Conservation (phyloP, 164 flowering plant species). For the Tetrastigma voinierianum region DNA sequence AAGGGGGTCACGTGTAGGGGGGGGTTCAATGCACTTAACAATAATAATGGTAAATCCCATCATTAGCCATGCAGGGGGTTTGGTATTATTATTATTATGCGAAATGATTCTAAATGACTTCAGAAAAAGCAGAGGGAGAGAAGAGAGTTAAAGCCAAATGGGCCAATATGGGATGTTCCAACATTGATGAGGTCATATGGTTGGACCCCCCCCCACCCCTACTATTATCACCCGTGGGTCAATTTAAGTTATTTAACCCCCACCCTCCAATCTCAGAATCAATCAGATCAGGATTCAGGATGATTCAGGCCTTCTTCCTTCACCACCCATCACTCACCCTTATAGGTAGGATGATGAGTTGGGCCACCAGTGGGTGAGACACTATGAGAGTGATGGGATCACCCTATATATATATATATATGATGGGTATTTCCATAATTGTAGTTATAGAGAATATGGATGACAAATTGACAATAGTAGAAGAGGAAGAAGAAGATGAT, state of each 20-base stretch:
- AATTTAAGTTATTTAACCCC: constrained; percentile 5
- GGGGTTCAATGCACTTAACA: constrained; percentile 35
- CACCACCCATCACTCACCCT: not conserved
- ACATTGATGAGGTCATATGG: constrained; percentile 22
- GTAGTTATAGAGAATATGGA: constrained; percentile 19
- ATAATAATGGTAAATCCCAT: constrained; percentile 34
- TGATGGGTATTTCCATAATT: constrained; percentile 16
- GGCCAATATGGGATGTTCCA: not conserved
- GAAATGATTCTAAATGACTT: constrained; percentile 42
- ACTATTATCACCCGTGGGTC: constrained; percentile 18
- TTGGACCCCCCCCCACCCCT: not conserved
- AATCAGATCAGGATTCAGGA: constrained; percentile 10
- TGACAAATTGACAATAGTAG: not conserved
- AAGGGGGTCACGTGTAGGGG: constrained; percentile 53
- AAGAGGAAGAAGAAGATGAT: constrained; percentile 11
- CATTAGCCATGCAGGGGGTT: constrained; percentile 54
- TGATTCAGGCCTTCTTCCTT: too few species aligned
- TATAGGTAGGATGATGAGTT: not conserved
- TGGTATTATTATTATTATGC: constrained; percentile 25
- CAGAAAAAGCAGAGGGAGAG: constrained; percentile 15
- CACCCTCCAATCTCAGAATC: not conserved
- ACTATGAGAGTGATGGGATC: too few species aligned
- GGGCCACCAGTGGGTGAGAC: constrained; percentile 1
- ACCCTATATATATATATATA: constrained; percentile 6
- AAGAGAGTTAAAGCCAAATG: constrained; percentile 2